Percentiles rank a stretch among this genome's conserved stretches.
Conservation (phyloP, 768 basidiomycete species). For the Hericium alpestre region DNA sequence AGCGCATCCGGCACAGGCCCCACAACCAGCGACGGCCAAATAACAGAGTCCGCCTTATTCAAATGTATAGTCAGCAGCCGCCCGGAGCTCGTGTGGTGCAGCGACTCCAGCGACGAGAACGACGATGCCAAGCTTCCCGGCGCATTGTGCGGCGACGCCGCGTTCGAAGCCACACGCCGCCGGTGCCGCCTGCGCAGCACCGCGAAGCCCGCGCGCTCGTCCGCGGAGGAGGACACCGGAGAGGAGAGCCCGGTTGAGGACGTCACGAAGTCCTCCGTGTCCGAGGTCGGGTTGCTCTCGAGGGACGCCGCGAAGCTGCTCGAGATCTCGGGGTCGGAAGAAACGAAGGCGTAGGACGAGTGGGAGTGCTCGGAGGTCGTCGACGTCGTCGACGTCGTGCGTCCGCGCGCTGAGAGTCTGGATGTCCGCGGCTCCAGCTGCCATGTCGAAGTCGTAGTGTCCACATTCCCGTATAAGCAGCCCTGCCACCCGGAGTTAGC, state of each 20-base stretch:
- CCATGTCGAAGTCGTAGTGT: slow-evolving; percentile 61
- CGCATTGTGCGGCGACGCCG: slow-evolving; percentile 40
- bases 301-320: slow-evolving; percentile 78
- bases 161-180: slow-evolving; percentile 25
- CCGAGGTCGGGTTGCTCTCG: slow-evolving; percentile 63
- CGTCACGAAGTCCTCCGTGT: slow-evolving; percentile 49
- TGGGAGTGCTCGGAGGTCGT: slow-evolving; percentile 52
- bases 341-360: slow-evolving; percentile 73
- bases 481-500: slow-evolving; percentile 34
- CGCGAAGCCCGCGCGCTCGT: slow-evolving; percentile 20
- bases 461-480: slow-evolving; percentile 59
- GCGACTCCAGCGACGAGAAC: slow-evolving; percentile 67
- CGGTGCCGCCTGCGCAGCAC: slow-evolving; percentile 7
- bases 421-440: slow-evolving; percentile 63
- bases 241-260: slow-evolving; percentile 54
- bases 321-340: slow-evolving; percentile 68
- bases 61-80: slow-evolving; percentile 68
- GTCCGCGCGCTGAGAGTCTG: slow-evolving; percentile 48
- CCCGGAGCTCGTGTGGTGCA: slow-evolving; percentile 46
- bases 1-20: slow-evolving; percentile 58
- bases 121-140: slow-evolving; percentile 57
- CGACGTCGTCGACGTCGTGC: slow-evolving; percentile 66
- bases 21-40: slow-evolving; percentile 77
- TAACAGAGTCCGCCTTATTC: slow-evolving; percentile 69
- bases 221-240: slow-evolving; percentile 42